phyloP scores from a whole-genome alignment of 2,329 filamentous ascomycete species.

The Coniella vitis region DNA sequence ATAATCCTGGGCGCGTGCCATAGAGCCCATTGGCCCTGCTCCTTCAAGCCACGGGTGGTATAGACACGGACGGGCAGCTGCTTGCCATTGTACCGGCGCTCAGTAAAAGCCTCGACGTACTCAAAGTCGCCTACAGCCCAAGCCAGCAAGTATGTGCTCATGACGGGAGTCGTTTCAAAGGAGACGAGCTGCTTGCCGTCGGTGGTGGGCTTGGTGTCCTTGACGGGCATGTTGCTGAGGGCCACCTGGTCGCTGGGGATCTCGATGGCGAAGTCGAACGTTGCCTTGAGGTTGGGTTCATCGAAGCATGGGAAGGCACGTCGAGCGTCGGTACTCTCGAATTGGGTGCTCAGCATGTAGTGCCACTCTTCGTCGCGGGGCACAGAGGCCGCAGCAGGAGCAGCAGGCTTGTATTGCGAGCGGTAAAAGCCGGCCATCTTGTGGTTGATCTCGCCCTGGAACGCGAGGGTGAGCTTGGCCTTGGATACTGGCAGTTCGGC shows the following conservation, averaged over 20 bases:
- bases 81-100: slow-evolving; percentile 85
- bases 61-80: slow-evolving; percentile 90
- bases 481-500: slow-evolving; percentile 62
- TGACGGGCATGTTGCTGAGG: slow-evolving; percentile 92
- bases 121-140: slow-evolving; percentile 98
- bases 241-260: slow-evolving; percentile 82
- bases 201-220: slow-evolving; percentile 51
- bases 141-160: slow-evolving; percentile 86
- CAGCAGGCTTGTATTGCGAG: slow-evolving; percentile 71
- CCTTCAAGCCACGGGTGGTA: slow-evolving; percentile 87
- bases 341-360: slow-evolving; percentile 90
- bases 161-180: slow-evolving; percentile 79
- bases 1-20: slow-evolving; percentile 89
- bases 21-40: slow-evolving; percentile 83
- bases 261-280: slow-evolving; percentile 90
- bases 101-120: slow-evolving; percentile 86
- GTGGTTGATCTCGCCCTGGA: slow-evolving; percentile 76
- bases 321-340: slow-evolving; percentile 92
- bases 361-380: slow-evolving; percentile 63
- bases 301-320: slow-evolving; percentile 97
- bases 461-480: slow-evolving; percentile 53
- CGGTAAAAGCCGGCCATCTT: slow-evolving; percentile 98
- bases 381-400: slow-evolving; percentile 66
- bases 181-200: slow-evolving; percentile 66
- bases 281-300: slow-evolving; percentile 93